Base-by-base conservation (phyloP, 306 rosid genomes). In the Vachellia collinsii region DNA sequence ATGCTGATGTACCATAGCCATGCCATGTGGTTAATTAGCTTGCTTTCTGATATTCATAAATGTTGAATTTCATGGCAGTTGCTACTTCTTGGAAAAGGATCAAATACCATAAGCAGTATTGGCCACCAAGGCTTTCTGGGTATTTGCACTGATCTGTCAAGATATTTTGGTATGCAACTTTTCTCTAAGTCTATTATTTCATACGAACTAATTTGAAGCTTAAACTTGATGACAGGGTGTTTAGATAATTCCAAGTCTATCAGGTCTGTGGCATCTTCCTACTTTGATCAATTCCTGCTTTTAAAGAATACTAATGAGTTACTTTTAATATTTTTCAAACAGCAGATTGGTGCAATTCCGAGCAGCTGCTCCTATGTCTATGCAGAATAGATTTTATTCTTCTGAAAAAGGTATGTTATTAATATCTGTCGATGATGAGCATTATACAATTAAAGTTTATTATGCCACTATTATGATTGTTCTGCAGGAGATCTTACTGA, bases 401-500 rank as follows among this genome's bases (percentile, higher is more conserved):
- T 90, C 90, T 8, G 88, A 90, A 70, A 81, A 76, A 77, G 93
- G 90, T 86, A 85, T 72, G 42, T 75, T 50, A 51, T 72, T 64
- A 51, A 48, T 47, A 38, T 50, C 70, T 46, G 11, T 38, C 1
- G 19, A 14, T 12, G 36, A 65, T 73, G 77, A 74, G 41, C 54
- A 14, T 53, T 64, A 17, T 38, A 11, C 22, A 36, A 7, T 9
- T 71, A 11, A 11, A 75, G 63, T 70, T 78, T 58, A 8, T 11
- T 38, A 38, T 51, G 50, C 62, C 17, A 22, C 7, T 12, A 41
- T 12, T 75, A 20, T 66, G 63, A 63, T 67, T 77, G 25, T 38
- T 12, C 34, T 85, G 84, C 78, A 88, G 92, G 87, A 77, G 90
- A 85, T 75, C 47, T 84, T 75, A 83, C 85, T 83, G 92, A 90